Base-by-base conservation (phyloP, 192 early-diverging fungal genomes). In the Rhizophlyctis rosea region DNA sequence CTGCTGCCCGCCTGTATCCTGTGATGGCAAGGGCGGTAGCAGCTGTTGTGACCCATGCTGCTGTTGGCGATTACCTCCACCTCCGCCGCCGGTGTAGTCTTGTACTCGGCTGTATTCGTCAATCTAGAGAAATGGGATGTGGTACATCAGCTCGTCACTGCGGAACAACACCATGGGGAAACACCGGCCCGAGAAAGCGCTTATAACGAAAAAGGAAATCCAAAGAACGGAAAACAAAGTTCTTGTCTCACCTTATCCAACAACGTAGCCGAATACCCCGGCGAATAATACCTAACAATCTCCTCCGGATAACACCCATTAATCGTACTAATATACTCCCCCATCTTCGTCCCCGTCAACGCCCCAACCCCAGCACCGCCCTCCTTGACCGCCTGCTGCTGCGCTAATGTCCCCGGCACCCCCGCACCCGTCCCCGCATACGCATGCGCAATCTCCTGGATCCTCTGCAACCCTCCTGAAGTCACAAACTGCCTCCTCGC, bases 301-400 rank as follows among this genome's bases (percentile, higher is more conserved):
- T 84, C 82, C 70, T 84, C 82, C 4, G 82, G 82, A 53, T 82
- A 84, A 56, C 82, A 84, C 55, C 78, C 76, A 57, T 84, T 82
- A 50, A 84, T 82, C 5, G 63, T 74, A 28, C 80, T 35, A 39
- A 84, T 76, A 29, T 69, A 67, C 62, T 84, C 82, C 1, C 79
- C 82, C 74, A 84, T 67, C 62, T 84, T 84, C 35, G 76, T 79
- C 18, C 78, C 80, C 21, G 65, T 74, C 25, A 78, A 50, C 25
- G 61, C 57, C 5, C 31, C 25, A 1, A 23, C 31, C 27, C 35
- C 53, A 28, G 34, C 34, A 21, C 35, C 49, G 13, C 58, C 62
- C 9, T 24, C 16, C 29, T 52, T 55, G 21, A 34, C 48, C 36
- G 34, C 55, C 50, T 53, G 59, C 61, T 71, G 47, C 47, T 54